These are phyloP conservation scores for Trametes cingulata DNA, from an alignment of 768 basidiomycete genomes.

Conservation along the genomic window DNA sequence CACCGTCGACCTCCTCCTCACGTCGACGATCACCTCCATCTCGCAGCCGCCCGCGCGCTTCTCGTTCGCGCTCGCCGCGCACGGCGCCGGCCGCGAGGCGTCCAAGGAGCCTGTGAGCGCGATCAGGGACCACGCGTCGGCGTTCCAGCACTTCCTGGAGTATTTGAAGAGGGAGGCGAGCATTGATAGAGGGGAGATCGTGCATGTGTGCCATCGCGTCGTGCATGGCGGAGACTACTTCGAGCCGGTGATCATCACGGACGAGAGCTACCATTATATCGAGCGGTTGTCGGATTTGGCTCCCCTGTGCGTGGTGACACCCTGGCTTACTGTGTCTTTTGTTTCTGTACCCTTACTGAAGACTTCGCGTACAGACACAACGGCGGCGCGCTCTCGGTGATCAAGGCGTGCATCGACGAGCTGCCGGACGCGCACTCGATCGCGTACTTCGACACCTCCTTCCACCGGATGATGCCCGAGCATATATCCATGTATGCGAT, in stretches of 20 bases:
- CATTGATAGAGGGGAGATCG: slow-evolving; percentile 47
- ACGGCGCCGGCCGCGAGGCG: slow-evolving; percentile 34
- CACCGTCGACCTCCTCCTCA: slow-evolving; percentile 47
- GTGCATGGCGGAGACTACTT: slow-evolving; percentile 86
- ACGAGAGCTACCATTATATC: slow-evolving; percentile 71
- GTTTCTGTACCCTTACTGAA: background rate
- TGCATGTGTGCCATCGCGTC: slow-evolving; percentile 70
- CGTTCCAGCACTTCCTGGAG: slow-evolving; percentile 61
- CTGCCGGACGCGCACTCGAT: slow-evolving; percentile 73
- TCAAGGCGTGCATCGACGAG: slow-evolving; percentile 56
- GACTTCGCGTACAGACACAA: slow-evolving; percentile 50
- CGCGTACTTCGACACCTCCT: slow-evolving; percentile 87
- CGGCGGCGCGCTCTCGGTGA: slow-evolving; percentile 59
- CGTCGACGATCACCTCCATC: slow-evolving; percentile 57
- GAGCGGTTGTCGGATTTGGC: slow-evolving; percentile 77
- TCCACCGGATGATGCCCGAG: slow-evolving; percentile 73
- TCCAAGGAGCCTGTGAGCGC: slow-evolving; percentile 40
- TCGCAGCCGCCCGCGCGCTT: slow-evolving; percentile 55
- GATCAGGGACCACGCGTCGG: slow-evolving; percentile 60
- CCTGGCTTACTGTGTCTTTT: too few species aligned
- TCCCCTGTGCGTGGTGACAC: slow-evolving; percentile 57
- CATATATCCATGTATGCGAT: slow-evolving; percentile 84
- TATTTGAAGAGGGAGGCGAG: slow-evolving; percentile 43
- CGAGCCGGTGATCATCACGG: slow-evolving; percentile 67
- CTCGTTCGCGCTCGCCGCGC: slow-evolving; percentile 38